Evolutionary conservation across 495 filamentous ascomycete genomes (phyloP).

Genomic region (Lepraria neglecta): DNA sequence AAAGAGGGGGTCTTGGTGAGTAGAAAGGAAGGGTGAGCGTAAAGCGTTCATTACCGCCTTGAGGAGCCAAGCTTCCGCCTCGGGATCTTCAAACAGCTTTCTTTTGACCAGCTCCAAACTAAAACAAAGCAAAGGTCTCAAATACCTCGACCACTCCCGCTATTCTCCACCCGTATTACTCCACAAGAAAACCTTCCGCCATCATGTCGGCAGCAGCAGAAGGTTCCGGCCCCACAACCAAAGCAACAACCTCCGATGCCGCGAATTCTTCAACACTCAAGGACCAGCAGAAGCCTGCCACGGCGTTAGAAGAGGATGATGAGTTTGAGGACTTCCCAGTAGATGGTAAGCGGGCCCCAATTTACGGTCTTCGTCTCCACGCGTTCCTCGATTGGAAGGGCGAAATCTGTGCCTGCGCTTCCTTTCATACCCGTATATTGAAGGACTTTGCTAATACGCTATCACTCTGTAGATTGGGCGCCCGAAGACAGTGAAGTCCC

Average conservation of each 20-base stretch:
- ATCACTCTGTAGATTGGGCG: constrained; percentile 64
- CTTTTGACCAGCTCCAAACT: background rate
- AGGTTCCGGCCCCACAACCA: constrained; percentile 33
- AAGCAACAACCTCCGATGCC: constrained; percentile 41
- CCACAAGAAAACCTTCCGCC: background rate
- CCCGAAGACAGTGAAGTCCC: constrained; percentile 80
- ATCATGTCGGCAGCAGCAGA: constrained; percentile 37
- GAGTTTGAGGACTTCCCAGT: constrained; percentile 99
- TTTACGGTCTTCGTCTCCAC: too few relatives aligned
- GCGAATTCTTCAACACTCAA: constrained; percentile 31
- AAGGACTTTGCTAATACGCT: background rate
- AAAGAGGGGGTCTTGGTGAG: too few relatives aligned
- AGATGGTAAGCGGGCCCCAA: constrained; percentile 56
- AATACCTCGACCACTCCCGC: background rate
- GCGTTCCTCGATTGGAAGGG: too few relatives aligned
- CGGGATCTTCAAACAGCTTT: too few relatives aligned
- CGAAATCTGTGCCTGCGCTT: too few relatives aligned
- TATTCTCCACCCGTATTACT: background rate
- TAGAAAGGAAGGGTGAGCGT: too few relatives aligned
- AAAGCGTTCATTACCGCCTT: too few relatives aligned
- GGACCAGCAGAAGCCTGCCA: constrained; percentile 50
- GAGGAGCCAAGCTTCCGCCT: too few relatives aligned
- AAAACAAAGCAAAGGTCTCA: background rate
- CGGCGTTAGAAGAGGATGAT: constrained; percentile 88
- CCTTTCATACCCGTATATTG: background rate